A percentile compares a stretch with the other conserved stretches of the same genome.
These are phyloP conservation scores for Filobasidium floriforme DNA, from an alignment of 768 basidiomycete species.

Conservation along the genomic window DNA sequence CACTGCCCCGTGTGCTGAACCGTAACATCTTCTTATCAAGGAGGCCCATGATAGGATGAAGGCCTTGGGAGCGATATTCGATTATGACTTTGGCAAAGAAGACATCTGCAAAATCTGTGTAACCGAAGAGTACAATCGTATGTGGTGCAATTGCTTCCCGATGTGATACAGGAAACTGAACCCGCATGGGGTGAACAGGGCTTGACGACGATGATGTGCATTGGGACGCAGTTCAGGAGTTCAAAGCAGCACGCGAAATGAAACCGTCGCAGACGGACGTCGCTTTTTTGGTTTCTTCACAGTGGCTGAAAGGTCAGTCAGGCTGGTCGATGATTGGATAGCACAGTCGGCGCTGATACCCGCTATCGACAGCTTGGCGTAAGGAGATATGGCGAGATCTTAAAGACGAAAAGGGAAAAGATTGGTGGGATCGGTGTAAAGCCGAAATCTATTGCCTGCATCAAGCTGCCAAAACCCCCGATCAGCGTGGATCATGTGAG, in stretches of 20 bases:
- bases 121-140: not conserved
- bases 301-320: not conserved
- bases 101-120: conserved; percentile 17
- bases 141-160: no score
- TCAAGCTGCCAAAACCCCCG: not conserved
- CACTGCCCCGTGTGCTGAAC: not conserved
- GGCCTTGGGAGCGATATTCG: conserved; percentile 3
- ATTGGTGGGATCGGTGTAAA: not conserved
- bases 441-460: not conserved
- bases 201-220: no score
- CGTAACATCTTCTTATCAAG: not conserved
- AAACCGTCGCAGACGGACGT: not conserved
- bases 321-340: not conserved
- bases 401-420: not conserved
- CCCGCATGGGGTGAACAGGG: no score
- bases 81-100: not conserved
- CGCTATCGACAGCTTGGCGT: not conserved
- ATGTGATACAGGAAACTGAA: no score
- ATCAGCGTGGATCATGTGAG: no score
- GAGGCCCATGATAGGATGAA: conserved; percentile 4
- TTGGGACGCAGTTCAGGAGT: no score
- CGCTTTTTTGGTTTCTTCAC: not conserved
- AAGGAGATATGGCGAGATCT: not conserved
- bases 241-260: no score
- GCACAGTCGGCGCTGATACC: no score